phyloP scores from a whole-genome alignment of 768 basidiomycete genomes.

The Mycena albidolilacea region DNA sequence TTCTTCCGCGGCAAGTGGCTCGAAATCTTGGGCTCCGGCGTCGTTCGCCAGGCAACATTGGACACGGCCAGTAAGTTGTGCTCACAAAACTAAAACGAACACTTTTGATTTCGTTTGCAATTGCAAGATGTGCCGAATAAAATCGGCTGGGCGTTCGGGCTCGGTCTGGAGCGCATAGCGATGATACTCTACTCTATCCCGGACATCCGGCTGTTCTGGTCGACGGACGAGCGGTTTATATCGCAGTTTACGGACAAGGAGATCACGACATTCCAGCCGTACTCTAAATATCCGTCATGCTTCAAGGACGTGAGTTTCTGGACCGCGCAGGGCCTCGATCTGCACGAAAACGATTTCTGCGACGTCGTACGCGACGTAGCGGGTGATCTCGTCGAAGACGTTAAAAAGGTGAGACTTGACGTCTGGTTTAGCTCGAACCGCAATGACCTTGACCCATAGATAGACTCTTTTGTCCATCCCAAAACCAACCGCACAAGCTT shows the following conservation, averaged over 20 bases:
- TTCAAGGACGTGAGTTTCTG: conserved; percentile 98
- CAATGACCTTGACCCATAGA: conserved; percentile 62
- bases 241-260: conserved; percentile 85
- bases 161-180: conserved; percentile 96
- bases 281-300: conserved; percentile 93
- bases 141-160: conserved; percentile 97
- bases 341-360: conserved; percentile 98
- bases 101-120: conserved; percentile 45
- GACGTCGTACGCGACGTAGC: conserved; percentile 94
- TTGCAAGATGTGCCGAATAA: conserved; percentile 82
- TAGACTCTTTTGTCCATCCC: conserved; percentile 93
- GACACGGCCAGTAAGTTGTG: conserved; percentile 81
- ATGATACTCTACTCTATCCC: conserved; percentile 98
- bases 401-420: conserved; percentile 74
- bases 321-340: conserved; percentile 66
- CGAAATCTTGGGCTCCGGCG: conserved; percentile 95
- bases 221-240: conserved; percentile 87
- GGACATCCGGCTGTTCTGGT: conserved; percentile 99
- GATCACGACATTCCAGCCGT: conserved; percentile 89
- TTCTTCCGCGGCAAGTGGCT: conserved; percentile 97
- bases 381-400: conserved; percentile 93
- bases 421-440: neutral
- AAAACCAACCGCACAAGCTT: conserved; percentile 85
- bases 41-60: conserved; percentile 90
- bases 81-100: conserved; percentile 41